Base-by-base conservation (phyloP, 2,329 filamentous ascomycete genomes). In the Xylaria polymorpha region DNA sequence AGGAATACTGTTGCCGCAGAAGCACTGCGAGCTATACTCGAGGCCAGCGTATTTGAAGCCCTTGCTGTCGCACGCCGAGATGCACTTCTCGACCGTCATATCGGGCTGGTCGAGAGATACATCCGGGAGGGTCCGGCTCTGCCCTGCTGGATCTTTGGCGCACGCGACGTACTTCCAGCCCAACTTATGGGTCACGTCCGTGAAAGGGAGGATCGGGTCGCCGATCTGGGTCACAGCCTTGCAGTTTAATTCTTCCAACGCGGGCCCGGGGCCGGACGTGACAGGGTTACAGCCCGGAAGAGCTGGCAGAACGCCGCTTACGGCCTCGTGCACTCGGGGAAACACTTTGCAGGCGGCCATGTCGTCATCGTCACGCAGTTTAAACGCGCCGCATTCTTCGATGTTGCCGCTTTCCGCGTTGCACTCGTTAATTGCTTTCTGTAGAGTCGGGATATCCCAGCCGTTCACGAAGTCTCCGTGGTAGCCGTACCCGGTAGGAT, bases 401-500 rank as follows among this genome's bases (percentile, higher is more conserved):
- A 86, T 79, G 10, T 77, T 74, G 29, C 85, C 85, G 65, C 78
- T 83, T 32, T 79, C 71, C 61, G 79, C 80, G 59, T 77, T 83
- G 76, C 87, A 89, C 29, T 78, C 79, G 62, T 84, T 79, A 71
- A 88, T 80, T 10, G 85, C 87, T 0, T 78, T 77, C 62, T 88
- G 83, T 6, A 90, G 82, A 9, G 81, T 78, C 1, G 78, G 70
- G 0, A 83, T 76, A 62, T 90, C 82, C 88, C 88, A 90, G 5
- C 88, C 88, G 77, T 88, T 90, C 41, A 86, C 37, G 76, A 90
- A 90, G 77, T 90, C 87, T 53, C 83, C 86, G 75, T 89, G 87
- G 74, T 85, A 85, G 1, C 85, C 85, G 71, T 83, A 87, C 56
- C 87, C 86, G 0, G 85, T 87, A 75, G 72, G 64, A 53, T 79